Conservation (phyloP, 305 asterid genomes). For the Solanum hybrid region DNA sequence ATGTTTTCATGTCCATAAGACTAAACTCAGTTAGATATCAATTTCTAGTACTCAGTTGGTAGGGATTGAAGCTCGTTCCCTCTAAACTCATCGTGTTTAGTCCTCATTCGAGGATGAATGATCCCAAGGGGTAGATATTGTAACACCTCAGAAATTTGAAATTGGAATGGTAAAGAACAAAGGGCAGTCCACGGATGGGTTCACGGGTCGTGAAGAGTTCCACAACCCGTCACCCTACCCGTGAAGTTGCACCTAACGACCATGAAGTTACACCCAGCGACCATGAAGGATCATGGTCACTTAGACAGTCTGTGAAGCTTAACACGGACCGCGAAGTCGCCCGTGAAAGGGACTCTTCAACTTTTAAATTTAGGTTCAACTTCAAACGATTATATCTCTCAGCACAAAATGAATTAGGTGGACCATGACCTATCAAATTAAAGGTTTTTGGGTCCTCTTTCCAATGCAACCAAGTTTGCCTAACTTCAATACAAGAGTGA, state of each 20-base stretch:
- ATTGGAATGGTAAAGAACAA: neutral
- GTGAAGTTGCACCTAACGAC: neutral
- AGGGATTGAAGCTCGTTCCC: neutral
- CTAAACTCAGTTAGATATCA: neutral
- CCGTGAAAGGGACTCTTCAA: neutral
- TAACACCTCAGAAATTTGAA: neutral
- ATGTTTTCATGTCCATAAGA: neutral
- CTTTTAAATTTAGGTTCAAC: neutral
- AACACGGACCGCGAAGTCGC: neutral
- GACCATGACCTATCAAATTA: neutral
- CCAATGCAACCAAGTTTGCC: neutral
- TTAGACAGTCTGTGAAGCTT: neutral
- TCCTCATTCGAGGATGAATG: neutral
- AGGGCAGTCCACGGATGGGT: neutral
- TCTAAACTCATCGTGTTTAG: neutral
- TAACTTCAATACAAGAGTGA: neutral
- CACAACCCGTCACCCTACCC: neutral
- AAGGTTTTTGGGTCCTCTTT: neutral
- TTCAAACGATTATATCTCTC: neutral
- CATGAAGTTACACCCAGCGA: neutral
- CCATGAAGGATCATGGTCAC: neutral
- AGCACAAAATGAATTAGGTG: neutral
- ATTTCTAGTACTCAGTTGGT: neutral
- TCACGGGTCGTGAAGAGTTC: neutral
- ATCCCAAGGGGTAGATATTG: neutral